Base-by-base conservation (phyloP, 1,284 basidiomycete species). In the Gomphus bonarii region DNA sequence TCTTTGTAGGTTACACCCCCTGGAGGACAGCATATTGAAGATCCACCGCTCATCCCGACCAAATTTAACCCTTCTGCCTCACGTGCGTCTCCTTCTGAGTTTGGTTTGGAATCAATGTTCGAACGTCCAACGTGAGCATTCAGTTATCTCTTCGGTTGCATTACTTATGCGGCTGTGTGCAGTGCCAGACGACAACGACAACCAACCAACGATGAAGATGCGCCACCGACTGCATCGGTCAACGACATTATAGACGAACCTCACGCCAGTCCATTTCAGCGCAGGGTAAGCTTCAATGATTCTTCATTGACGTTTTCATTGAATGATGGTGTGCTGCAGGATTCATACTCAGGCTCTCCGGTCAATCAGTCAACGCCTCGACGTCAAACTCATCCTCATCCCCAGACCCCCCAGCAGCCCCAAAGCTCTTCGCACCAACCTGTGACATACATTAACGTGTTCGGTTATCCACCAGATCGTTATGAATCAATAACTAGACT, bases 31-130 rank as follows among this genome's bases (percentile, higher is more conserved):
- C 28, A 52, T 35, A 33, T 58, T 33, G 57, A 58, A 47, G 57
- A 58, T 10, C 57, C 57, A 38, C 57, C 57, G 9, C 47, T 58
- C 12, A 58, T 58, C 20, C 57, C 57, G 8, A 58, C 57, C 28
- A 58, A 58, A 36, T 58, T 58, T 22, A 52, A 58, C 40, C 42
- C 57, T 25, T 52, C 57, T 6, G 43, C 50, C 20, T 58, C 57
- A 16, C 50, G 57, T 18, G 44, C 50, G 18, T 58, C 57, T 12
- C 57, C 57, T 11, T 58, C 57, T 10, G 57, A 58, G 35, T 58
- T 58, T 53, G 57, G 57, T 18, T 40, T 58, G 40, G 57, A 58
- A 43, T 58, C 50, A 25, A 58, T 58, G 57, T 58, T 58, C 20
- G 57, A 58, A 47, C 57, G 50, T 38, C 33, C 49, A 14, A 53